These are phyloP conservation scores for Mucor sp. DNA, from an alignment of 371 early-diverging fungal species.

Conservation along the genomic window DNA sequence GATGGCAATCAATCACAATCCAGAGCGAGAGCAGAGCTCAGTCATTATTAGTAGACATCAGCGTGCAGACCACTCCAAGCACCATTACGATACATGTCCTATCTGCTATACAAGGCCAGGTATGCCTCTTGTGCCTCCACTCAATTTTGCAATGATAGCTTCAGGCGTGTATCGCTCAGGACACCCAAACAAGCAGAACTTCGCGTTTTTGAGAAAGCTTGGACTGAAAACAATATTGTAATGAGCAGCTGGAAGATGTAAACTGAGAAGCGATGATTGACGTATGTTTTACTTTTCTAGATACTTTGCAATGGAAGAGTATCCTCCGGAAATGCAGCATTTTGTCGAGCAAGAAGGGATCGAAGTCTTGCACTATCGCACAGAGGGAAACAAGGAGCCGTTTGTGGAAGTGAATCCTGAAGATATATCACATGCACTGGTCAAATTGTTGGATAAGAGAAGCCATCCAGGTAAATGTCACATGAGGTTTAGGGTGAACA, in stretches of 20 bases:
- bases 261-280: not conserved
- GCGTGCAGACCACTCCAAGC: not conserved
- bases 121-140: slow-evolving; percentile 76
- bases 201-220: slow-evolving; percentile 77
- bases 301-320: slow-evolving; percentile 82
- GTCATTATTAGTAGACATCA: slow-evolving; percentile 5
- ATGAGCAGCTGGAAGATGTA: not conserved
- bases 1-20: not conserved
- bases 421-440: slow-evolving; percentile 78
- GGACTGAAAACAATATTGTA: slow-evolving; percentile 80
- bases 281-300: slow-evolving; percentile 25
- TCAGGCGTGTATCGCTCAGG: slow-evolving; percentile 88
- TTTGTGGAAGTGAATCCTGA: slow-evolving; percentile 85
- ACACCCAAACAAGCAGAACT: slow-evolving; percentile 82
- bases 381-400: slow-evolving; percentile 94
- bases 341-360: slow-evolving; percentile 78
- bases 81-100: slow-evolving; percentile 31
- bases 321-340: slow-evolving; percentile 74
- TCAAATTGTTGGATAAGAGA: slow-evolving; percentile 73
- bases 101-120: slow-evolving; percentile 46
- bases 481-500: not conserved
- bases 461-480: slow-evolving; percentile 69
- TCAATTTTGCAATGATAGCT: slow-evolving; percentile 89
- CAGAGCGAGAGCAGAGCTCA: slow-evolving; percentile 2
- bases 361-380: slow-evolving; percentile 74